Conservation (phyloP, 768 basidiomycete genomes). For the Pleurotus platypus region DNA sequence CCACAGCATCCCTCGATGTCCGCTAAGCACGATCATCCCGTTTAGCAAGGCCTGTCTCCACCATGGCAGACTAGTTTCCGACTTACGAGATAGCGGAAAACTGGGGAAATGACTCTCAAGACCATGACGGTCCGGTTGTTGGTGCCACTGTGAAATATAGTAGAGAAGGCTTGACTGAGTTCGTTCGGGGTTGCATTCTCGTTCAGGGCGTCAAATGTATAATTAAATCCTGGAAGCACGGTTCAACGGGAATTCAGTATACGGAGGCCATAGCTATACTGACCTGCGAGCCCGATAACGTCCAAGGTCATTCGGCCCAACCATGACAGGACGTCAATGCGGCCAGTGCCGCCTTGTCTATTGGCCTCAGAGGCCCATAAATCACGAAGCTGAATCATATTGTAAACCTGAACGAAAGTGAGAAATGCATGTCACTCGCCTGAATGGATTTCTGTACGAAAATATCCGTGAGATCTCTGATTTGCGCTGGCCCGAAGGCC, state of each 20-base stretch:
- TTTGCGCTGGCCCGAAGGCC: conserved; percentile 5
- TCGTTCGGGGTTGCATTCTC: conserved; percentile 36
- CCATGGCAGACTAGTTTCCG: neutral
- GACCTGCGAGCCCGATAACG: conserved; percentile 58
- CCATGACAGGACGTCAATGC: conserved; percentile 48
- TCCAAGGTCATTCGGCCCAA: conserved; percentile 61
- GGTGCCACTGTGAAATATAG: conserved; percentile 43
- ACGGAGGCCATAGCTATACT: neutral
- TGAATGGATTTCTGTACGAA: conserved; percentile 39
- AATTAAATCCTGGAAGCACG: conserved; percentile 21
- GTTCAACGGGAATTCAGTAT: too few species aligned
- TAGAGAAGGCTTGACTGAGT: conserved; percentile 48
- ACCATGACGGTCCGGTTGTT: conserved; percentile 29
- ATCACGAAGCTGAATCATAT: conserved; percentile 27
- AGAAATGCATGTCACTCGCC: conserved; percentile 22
- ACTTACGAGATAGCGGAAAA: conserved; percentile 35
- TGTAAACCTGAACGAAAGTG: neutral
- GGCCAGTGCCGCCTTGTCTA: conserved; percentile 11
- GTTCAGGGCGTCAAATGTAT: conserved; percentile 28
- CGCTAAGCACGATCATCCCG: conserved; percentile 20
- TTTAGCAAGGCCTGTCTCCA: neutral
- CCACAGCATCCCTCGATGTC: conserved; percentile 22
- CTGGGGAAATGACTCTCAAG: conserved; percentile 30
- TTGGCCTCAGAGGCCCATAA: conserved; percentile 24
- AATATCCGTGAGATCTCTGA: conserved; percentile 28